Conservation (phyloP, 306 rosid species). For the Fragaria iinumae region DNA sequence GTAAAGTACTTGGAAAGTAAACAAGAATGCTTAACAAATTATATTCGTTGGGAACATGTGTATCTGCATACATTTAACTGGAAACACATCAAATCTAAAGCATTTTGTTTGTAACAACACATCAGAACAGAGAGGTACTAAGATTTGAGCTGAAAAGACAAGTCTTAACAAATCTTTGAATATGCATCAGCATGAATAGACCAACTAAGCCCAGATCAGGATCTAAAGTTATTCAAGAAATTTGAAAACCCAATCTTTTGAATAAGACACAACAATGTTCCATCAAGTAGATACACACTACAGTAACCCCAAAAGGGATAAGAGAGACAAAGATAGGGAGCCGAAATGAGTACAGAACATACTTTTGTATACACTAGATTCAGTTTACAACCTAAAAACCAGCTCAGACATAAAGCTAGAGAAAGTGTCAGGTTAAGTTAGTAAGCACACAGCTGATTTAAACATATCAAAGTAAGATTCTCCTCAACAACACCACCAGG, state of each 20-base stretch:
- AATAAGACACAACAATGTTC: neutral
- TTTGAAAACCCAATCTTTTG: neutral
- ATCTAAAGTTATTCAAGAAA: constrained; percentile 4
- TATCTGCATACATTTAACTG: neutral
- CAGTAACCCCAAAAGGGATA: neutral
- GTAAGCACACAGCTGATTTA: neutral
- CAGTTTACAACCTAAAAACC: neutral
- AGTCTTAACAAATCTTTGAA: neutral
- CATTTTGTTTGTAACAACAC: neutral
- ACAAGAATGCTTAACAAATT: neutral
- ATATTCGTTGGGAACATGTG: neutral
- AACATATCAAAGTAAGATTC: constrained; percentile 16
- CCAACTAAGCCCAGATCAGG: neutral
- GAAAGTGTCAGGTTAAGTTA: neutral
- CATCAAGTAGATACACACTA: neutral
- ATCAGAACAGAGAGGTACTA: neutral
- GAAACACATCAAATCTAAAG: neutral
- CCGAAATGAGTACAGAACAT: neutral
- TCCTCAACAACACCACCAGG: constrained; percentile 15
- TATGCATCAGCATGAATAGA: neutral
- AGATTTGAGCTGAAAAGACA: neutral
- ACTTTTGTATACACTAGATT: neutral
- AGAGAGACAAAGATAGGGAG: neutral
- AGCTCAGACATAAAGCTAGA: neutral
- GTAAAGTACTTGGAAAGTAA: neutral